Evolutionary conservation across 805 yeast species (phyloP), one percentile per base, ranked within the genome.

Genomic region (Yamadazyma phyllophila): DNA sequence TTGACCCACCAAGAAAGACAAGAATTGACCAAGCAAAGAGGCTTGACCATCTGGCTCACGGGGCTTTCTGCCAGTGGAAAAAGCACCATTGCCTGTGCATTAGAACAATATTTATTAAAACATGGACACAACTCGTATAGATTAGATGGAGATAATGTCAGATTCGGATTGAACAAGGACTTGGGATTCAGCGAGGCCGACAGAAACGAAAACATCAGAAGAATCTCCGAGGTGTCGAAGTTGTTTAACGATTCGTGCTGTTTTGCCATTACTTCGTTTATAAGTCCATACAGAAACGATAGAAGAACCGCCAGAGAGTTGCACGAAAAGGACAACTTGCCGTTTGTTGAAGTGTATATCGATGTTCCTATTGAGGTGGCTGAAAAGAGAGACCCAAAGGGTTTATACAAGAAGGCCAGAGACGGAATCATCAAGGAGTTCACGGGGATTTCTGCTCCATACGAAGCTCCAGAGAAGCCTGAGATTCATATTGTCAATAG

Each of bases 371-470:
- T 92, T 42, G 90, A 85, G 59, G 89, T 92, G 51, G 98, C 97
- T 41, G 98, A 92, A 74, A 79, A 88, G 67, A 88, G 98, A 72
- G 98, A 92, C 67, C 98, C 98, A 52, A 92, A 92, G 74, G 98
- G 98, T 10, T 74, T 92, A 55, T 92, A 92, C 75, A 90, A 90
- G 70, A 92, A 92, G 77, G 98, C 98, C 13, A 82, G 97, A 66
- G 94, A 90, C 60, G 98, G 98, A 30, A 72, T 85, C 50, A 91
- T 91, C 65, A 88, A 88, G 69, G 96, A 91, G 62, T 91, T 91
- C 72, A 91, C 98, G 12, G 98, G 98, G 46, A 85, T 91, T 47
- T 83, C 90, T 53, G 97, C 97, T 9, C 98, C 98, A 32, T 91
- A 91, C 65, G 98, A 91, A 73, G 94, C 87, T 2, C 98, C 98